Evolutionary conservation across 2,329 filamentous ascomycete species (phyloP), one percentile per base, ranked within the genome.

Genomic region (Penicillium sp.): DNA sequence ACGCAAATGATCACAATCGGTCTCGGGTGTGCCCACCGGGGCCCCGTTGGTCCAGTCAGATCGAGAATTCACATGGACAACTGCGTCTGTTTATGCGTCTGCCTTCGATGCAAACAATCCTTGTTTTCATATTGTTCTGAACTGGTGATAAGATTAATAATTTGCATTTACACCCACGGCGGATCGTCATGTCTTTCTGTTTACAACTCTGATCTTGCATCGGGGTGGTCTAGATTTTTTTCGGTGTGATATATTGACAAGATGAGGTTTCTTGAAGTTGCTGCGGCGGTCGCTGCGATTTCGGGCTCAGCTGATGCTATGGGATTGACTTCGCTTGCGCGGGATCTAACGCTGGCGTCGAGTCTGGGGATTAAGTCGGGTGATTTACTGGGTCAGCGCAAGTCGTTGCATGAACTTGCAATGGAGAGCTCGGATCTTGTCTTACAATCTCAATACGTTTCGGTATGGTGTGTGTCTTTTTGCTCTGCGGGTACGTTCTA

Each of bases 311-410:
- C 51, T 18, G 33, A 42, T 3, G 46, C 24, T 5, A 49, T 54
- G 49, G 48, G 49, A 1, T 12, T 45, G 26, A 47, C 51, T 1
- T n/a, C n/a, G 16, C 52, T 56, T 21, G 54, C 41, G 15, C 57
- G 54, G 5, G 55, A 64, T 10, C 12, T 64, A 10, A 54, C 47
- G 26, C 51, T 64, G 29, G 49, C 59, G 12, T 57, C 60, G n/a
- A 47, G 61, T 38, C 31, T 60, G 39, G 61, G 60, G 0, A 42
- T 63, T 3, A 45, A 47, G 18, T 59, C 61, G 1, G 53, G 56
- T 41, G 7, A 41, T 6, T 47, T 64, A n/a, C 24, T 62, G 15
- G 26, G 33, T 6, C 23, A 47, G 9, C 51, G 36, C 15, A 48
- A 43, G 9, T 52, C 52, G 23, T 24, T 52, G 6, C 45, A 57